Percentiles rank a stretch among this genome's conserved stretches.
These are phyloP conservation scores for Diutina catenulata DNA, from an alignment of 1,139 yeast species.

Conservation along the genomic window DNA sequence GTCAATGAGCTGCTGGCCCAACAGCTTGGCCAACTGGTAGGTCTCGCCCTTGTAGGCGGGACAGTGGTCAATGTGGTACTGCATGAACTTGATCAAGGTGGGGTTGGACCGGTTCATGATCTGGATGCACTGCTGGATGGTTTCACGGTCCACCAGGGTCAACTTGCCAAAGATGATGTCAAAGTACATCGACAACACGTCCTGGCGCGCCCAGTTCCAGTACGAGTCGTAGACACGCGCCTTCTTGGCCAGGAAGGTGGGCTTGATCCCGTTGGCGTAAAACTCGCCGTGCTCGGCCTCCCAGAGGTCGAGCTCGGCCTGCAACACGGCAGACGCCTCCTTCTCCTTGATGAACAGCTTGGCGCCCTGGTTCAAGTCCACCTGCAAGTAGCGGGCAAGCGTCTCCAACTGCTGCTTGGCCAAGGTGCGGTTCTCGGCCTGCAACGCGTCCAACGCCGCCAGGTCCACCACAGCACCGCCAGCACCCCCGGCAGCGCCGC, in stretches of 20 bases:
- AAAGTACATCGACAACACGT: conserved; percentile 83
- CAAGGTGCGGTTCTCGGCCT: conserved; percentile 78
- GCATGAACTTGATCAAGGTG: conserved; percentile 89
- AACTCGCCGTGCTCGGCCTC: conserved; percentile 91
- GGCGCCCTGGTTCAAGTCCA: conserved; percentile 86
- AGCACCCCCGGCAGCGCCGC: conserved; percentile 40
- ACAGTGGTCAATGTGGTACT: conserved; percentile 88
- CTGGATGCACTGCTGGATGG: conserved; percentile 90
- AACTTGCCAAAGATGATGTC: conserved; percentile 93
- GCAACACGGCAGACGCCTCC: conserved; percentile 74
- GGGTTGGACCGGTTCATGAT: conserved; percentile 97
- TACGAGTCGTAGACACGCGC: conserved; percentile 95
- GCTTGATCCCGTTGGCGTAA: conserved; percentile 84
- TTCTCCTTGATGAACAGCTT: conserved; percentile 78
- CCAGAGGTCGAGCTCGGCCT: conserved; percentile 87
- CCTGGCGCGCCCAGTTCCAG: conserved; percentile 99
- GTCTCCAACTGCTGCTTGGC: conserved; percentile 95
- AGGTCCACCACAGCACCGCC: conserved; percentile 90
- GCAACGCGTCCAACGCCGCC: conserved; percentile 90
- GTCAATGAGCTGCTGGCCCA: conserved; percentile 89
- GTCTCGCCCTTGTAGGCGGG: conserved; percentile 84
- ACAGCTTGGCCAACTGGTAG: conserved; percentile 75
- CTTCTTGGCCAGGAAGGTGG: conserved; percentile 82
- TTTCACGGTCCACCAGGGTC: conserved; percentile 85
- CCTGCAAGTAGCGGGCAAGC: conserved; percentile 85